Percentiles rank a stretch among this genome's conserved stretches.
These are phyloP conservation scores for Gentiana macrophylla DNA, from an alignment of 257 asterid species.

Conservation along the genomic window DNA sequence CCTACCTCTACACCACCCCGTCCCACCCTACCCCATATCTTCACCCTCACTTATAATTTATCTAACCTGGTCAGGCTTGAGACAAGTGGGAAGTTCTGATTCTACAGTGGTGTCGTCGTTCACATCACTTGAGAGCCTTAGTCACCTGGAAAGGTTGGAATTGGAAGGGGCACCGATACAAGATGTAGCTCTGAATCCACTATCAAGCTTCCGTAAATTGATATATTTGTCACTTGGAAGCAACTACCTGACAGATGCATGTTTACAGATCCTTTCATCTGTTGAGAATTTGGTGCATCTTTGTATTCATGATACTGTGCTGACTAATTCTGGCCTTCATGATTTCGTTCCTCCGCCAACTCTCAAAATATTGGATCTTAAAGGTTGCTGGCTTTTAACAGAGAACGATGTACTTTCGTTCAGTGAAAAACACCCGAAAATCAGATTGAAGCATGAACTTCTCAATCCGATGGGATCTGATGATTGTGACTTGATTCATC, in stretches of 20 bases:
- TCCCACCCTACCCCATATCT: neutral
- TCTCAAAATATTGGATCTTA: constrained; percentile 59
- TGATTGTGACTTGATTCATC: constrained; percentile 12
- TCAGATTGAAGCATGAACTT: constrained; percentile 63
- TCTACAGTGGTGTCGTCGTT: constrained; percentile 36
- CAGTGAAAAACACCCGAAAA: constrained; percentile 38
- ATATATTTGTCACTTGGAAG: constrained; percentile 45
- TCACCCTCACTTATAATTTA: neutral
- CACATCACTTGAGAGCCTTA: constrained; percentile 37
- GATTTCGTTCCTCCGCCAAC: constrained; percentile 44
- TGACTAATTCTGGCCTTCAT: constrained; percentile 48
- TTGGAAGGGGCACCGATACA: constrained; percentile 47
- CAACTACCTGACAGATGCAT: constrained; percentile 49
- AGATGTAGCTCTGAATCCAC: constrained; percentile 47
- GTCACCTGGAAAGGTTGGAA: constrained; percentile 51
- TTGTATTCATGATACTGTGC: constrained; percentile 48
- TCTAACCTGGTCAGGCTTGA: constrained; percentile 30
- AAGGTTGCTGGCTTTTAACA: constrained; percentile 88
- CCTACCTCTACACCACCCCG: too few species aligned
- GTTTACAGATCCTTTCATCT: constrained; percentile 34
- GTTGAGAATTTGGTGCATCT: constrained; percentile 39
- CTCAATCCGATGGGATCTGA: constrained; percentile 15
- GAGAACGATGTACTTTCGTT: constrained; percentile 37
- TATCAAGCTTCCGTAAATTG: constrained; percentile 36
- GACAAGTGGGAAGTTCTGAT: constrained; percentile 19